Percentiles rank a stretch among this genome's conserved stretches.
These are phyloP conservation scores for Phoma sp. DNA, from an alignment of 2,329 filamentous ascomycete species.

Conservation along the genomic window DNA sequence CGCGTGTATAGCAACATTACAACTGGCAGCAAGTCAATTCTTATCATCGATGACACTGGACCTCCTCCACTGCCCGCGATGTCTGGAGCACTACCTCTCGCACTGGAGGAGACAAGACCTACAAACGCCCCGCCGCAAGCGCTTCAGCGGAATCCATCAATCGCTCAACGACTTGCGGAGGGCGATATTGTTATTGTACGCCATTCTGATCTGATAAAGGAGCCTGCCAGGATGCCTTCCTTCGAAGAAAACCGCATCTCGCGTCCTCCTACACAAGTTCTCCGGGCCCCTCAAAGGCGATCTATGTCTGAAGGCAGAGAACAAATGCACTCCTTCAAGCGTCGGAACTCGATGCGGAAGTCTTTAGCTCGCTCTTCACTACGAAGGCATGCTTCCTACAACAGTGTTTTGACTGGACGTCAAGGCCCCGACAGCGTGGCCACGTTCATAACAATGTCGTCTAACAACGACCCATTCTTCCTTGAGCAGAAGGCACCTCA, in stretches of 20 bases:
- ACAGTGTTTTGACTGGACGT: constrained; percentile 60
- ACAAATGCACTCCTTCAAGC: constrained; percentile 44
- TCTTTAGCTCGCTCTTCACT: constrained; percentile 50
- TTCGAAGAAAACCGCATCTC: constrained; percentile 27
- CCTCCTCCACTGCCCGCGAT: constrained; percentile 61
- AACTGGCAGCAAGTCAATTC: constrained; percentile 83
- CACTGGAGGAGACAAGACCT: constrained; percentile 14
- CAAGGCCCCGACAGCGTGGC: constrained; percentile 66
- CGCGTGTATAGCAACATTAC: constrained; percentile 65
- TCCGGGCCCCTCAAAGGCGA: constrained; percentile 28
- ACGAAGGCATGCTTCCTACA: constrained; percentile 65
- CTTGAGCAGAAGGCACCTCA: constrained; percentile 41
- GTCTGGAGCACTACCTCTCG: constrained; percentile 54
- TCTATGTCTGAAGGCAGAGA: constrained; percentile 42
- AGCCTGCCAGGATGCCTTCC: constrained; percentile 15
- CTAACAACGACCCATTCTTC: constrained; percentile 49
- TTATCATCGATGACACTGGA: constrained; percentile 78
- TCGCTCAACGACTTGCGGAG: constrained; percentile 24
- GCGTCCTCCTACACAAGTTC: constrained; percentile 24
- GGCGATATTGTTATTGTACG: constrained; percentile 16
- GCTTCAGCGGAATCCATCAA: constrained; percentile 23
- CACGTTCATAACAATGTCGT: constrained; percentile 54
- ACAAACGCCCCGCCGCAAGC: neutral
- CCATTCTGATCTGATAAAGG: constrained; percentile 30
- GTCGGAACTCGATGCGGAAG: constrained; percentile 36